Evolutionary conservation across 176 grass and related monocot species (phyloP).

Genomic region (bread wheat (Triticum aestivum)): DNA sequence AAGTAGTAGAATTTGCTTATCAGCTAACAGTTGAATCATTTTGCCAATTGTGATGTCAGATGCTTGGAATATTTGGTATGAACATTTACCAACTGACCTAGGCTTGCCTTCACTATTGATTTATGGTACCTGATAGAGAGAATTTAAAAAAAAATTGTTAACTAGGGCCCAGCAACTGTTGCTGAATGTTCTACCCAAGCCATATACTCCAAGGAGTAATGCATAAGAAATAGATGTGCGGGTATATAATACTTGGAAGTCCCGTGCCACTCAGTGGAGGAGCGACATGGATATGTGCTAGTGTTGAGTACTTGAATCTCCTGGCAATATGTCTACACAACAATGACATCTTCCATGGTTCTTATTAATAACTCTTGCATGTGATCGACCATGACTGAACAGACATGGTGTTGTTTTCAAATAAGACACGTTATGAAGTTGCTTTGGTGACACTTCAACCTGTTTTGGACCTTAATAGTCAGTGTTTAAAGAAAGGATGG

Average conservation of each 20-base stretch:
- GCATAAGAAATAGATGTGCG: not conserved
- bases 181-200: not conserved
- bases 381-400: constrained; percentile 22
- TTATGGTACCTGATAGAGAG: not conserved
- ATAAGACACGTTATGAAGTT: not conserved
- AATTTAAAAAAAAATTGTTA: not conserved
- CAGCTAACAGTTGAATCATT: not conserved
- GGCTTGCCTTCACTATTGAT: not conserved
- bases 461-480: not conserved
- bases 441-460: constrained; percentile 9
- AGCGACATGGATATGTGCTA: not conserved
- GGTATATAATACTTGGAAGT: not conserved
- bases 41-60: not conserved
- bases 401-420: not conserved
- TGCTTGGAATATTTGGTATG: constrained; percentile 5
- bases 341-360: constrained; percentile 7
- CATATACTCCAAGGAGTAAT: not conserved
- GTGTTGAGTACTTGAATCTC: not conserved
- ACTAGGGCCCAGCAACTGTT: not conserved
- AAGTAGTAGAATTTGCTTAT: not conserved
- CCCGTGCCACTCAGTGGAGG: not conserved
- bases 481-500: constrained; percentile 1
- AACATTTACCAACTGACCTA: not conserved
- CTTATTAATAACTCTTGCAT: not conserved
- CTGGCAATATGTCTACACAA: not conserved